Conservation (phyloP, 345 rosid species). For the Citrus australasica region DNA sequence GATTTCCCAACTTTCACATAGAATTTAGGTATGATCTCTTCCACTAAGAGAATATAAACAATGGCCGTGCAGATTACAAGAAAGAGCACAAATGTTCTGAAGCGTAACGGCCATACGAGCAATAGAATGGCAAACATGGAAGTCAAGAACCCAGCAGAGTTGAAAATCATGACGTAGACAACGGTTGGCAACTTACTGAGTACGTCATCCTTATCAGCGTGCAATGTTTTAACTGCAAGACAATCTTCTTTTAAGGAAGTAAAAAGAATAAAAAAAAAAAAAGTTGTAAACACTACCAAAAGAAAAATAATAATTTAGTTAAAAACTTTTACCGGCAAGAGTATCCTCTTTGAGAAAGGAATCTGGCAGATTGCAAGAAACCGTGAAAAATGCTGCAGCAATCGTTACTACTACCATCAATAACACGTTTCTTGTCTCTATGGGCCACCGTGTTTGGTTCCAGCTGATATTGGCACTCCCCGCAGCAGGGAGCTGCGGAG, state of each 20-base stretch:
- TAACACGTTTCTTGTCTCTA: slow-evolving; percentile 12
- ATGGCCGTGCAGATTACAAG: neutral
- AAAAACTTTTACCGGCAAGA: neutral
- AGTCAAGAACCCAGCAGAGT: neutral
- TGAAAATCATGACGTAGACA: neutral
- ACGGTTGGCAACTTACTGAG: neutral
- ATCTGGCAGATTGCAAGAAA: neutral
- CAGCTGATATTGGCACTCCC: too few relatives aligned
- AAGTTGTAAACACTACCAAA: too few relatives aligned
- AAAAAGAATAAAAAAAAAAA: too few relatives aligned
- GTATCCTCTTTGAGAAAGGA: neutral
- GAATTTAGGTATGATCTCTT: neutral
- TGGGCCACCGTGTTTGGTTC: too few relatives aligned
- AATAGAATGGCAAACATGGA: neutral
- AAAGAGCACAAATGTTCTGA: neutral
- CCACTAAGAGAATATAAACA: neutral
- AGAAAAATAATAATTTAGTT: too few relatives aligned
- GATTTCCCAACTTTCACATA: neutral
- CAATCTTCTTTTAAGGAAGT: neutral
- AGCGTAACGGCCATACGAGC: neutral
- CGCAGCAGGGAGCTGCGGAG: too few relatives aligned
- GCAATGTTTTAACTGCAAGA: neutral
- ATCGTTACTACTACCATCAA: slow-evolving; percentile 5
- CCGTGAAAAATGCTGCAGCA: neutral
- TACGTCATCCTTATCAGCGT: neutral